phyloP scores from a whole-genome alignment of 768 basidiomycete genomes.

The Rhodotorula paludigena region DNA sequence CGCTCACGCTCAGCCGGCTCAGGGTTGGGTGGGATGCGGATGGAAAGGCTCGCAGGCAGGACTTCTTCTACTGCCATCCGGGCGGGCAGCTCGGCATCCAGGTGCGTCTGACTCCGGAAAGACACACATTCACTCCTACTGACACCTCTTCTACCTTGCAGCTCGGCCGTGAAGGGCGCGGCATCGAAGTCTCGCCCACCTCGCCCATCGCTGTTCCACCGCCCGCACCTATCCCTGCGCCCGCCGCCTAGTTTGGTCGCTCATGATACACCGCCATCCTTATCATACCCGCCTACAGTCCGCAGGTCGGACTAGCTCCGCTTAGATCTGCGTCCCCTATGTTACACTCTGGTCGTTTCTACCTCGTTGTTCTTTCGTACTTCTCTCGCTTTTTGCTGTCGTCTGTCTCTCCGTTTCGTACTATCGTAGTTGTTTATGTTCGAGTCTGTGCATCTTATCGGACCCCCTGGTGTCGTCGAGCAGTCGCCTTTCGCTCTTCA shows the following conservation, averaged over 20 bases:
- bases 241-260: background rate
- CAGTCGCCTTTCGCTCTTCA: too few species aligned
- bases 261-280: too few species aligned
- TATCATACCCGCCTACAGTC: background rate
- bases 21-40: conserved; percentile 40
- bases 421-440: too few species aligned
- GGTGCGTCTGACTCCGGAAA: background rate
- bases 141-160: background rate
- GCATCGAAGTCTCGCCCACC: background rate
- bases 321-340: too few species aligned
- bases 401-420: too few species aligned
- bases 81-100: conserved; percentile 40
- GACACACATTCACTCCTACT: too few species aligned
- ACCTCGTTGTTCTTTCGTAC: too few species aligned
- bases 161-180: conserved; percentile 28
- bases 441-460: too few species aligned
- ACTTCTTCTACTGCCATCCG: conserved; percentile 39
- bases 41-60: conserved; percentile 31
- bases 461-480: too few species aligned
- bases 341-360: too few species aligned
- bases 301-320: background rate
- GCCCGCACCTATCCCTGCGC: background rate
- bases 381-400: too few species aligned
- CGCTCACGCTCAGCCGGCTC: conserved; percentile 32
- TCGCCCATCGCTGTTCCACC: background rate